Base-by-base conservation (phyloP, 768 basidiomycete species). In the Suillus lakei region DNA sequence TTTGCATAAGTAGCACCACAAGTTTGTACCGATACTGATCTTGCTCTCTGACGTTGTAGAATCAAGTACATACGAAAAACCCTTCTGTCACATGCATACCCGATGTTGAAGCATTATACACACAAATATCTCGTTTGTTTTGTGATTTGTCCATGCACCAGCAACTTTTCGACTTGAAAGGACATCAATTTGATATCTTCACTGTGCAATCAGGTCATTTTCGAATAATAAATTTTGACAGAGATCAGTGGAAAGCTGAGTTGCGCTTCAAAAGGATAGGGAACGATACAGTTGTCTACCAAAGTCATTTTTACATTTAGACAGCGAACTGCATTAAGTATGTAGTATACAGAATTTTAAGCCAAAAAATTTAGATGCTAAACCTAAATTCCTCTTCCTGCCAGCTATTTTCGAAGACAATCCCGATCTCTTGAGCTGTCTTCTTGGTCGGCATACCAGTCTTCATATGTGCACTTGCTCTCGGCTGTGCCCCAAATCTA, bases 381-480 rank as follows among this genome's bases (percentile, higher is more conserved):
- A 76, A 78, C 50, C 65, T 71, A 66, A 76, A 78, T 36, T 55
- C 75, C n/a, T 78, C 75, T 10, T 69, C 70, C 0, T 71, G 71
- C 28, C 69, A 75, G 28, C 50, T 71, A 36, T 73, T 73, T 21
- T 67, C 75, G 26, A 78, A 72, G 46, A 77, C 73, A 68, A 76
- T 65, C 48, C 56, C 56, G 73, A 59, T 21, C 69, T 73, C 51
- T 77, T 73, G 32, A 77, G 26, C 74, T 18, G 70, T 69, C 60
- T 74, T 77, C 66, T 72, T 76, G 60, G 75, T 72, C 62, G 71
- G 71, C 43, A 77, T n/a, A 44, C 74, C 68, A 8, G 65, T 34
- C 36, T 62, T 39, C 59, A 21, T 21, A 32, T 21, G 38, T 39
- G 59, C 8, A 8, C 8, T 30, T 56, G 58, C n/a, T 21, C 8